Evolutionary conservation across 257 asterid species (phyloP).

Genomic region (Hygrophila difformis): DNA sequence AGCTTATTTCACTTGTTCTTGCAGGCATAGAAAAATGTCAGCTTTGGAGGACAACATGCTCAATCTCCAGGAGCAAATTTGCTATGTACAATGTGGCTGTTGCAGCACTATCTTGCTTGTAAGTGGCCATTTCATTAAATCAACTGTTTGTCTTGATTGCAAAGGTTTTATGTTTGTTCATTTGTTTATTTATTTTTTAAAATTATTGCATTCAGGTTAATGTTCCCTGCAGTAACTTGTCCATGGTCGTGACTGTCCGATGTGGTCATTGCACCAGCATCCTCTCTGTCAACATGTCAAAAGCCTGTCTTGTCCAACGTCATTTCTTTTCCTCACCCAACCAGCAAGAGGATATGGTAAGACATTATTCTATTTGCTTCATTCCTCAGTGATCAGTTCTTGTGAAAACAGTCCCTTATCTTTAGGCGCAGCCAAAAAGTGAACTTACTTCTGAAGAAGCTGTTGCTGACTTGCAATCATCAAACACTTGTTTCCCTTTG

Average conservation of each 20-base stretch:
- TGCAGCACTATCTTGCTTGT: slow-evolving; percentile 76
- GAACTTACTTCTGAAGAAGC: slow-evolving; percentile 23
- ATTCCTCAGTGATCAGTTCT: no score
- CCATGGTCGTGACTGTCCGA: slow-evolving; percentile 50
- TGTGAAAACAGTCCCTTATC: no score
- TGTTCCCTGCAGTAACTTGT: slow-evolving; percentile 56
- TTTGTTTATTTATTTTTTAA: background rate
- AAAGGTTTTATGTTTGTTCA: background rate
- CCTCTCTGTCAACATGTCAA: slow-evolving; percentile 52
- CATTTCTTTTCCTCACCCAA: slow-evolving; percentile 34
- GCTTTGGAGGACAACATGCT: slow-evolving; percentile 24
- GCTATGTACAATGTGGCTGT: slow-evolving; percentile 67
- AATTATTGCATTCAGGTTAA: slow-evolving; percentile 43
- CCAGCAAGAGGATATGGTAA: slow-evolving; percentile 25
- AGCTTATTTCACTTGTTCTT: no score
- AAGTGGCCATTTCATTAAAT: no score
- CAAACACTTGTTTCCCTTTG: slow-evolving; percentile 10
- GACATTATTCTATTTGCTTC: no score
- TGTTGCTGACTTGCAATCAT: slow-evolving; percentile 10
- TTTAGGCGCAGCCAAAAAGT: slow-evolving; percentile 20
- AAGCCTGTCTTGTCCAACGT: slow-evolving; percentile 30
- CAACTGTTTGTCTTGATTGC: no score
- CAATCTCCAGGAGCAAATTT: slow-evolving; percentile 48
- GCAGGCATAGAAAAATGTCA: no score
- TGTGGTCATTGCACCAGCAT: slow-evolving; percentile 72